Evolutionary conservation across 352 stramenopile genomes (phyloP).

Genomic region (Phytophthora fragariae): DNA sequence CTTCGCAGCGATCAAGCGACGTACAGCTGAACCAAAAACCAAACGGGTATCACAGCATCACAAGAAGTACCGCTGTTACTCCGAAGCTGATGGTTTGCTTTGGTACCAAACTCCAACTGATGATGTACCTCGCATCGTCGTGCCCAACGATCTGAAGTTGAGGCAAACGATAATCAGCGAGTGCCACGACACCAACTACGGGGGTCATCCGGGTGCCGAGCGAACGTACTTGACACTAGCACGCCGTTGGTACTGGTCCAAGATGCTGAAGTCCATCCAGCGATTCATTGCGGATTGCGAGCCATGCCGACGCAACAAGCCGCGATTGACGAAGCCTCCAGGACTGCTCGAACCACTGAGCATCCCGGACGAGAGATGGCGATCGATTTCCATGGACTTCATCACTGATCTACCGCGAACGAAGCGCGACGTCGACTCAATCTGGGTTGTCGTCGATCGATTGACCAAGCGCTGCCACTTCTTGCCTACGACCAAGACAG

Average conservation of each 20-base stretch:
- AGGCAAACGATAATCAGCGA: too few species aligned
- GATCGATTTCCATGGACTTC: constrained; percentile 21
- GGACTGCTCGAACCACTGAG: constrained; percentile 2
- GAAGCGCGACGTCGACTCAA: not conserved
- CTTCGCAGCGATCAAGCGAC: too few species aligned
- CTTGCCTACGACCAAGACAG: not conserved
- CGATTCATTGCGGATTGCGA: constrained; percentile 16
- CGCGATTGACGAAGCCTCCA: not conserved
- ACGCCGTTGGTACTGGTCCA: constrained; percentile 13
- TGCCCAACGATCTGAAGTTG: too few species aligned
- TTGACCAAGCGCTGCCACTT: constrained; percentile 11
- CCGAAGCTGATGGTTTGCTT: too few species aligned
- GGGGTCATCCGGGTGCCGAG: too few species aligned
- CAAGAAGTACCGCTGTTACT: too few species aligned
- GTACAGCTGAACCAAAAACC: too few species aligned
- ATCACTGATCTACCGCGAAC: constrained; percentile 10
- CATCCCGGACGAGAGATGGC: constrained; percentile 15
- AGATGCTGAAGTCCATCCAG: constrained; percentile 14
- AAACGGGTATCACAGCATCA: too few species aligned
- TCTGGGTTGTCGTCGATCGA: constrained; percentile 23
- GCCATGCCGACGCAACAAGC: too few species aligned
- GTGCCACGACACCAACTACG: too few species aligned
- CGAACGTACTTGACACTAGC: constrained; percentile 1
- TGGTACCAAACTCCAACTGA: too few species aligned
- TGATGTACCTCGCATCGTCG: too few species aligned